These are phyloP conservation scores for Leccinum cinnamomeum DNA, from an alignment of 1,284 basidiomycete genomes.

Conservation along the genomic window DNA sequence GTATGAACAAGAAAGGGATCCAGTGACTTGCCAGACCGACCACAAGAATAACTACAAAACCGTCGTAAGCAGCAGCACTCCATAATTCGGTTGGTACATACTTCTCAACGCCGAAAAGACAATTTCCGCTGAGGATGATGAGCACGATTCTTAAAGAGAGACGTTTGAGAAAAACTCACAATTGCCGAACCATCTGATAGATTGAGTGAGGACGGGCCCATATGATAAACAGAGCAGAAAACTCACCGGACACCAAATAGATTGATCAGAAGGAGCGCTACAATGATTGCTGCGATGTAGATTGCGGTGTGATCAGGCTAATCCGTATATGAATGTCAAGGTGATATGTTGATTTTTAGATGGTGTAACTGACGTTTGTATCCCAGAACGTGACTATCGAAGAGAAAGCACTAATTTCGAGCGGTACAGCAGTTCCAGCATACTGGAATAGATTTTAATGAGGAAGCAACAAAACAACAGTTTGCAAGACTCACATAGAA, in stretches of 20 bases:
- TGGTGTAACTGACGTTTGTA: conserved; percentile 42
- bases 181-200: conserved; percentile 61
- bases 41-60: conserved; percentile 15
- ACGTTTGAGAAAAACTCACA: conserved; percentile 36
- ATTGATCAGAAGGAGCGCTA: conserved; percentile 68
- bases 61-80: not conserved
- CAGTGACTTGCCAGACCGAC: conserved; percentile 35
- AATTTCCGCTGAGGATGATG: conserved; percentile 30
- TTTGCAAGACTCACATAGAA: conserved; percentile 20
- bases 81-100: conserved; percentile 7
- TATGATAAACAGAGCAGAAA: not conserved
- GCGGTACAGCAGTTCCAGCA: conserved; percentile 55
- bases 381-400: conserved; percentile 83
- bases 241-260: conserved; percentile 67
- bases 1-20: conserved; percentile 49
- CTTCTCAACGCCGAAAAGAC: conserved; percentile 26
- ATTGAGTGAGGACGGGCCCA: not conserved
- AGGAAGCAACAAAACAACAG: not conserved
- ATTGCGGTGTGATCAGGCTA: conserved; percentile 52
- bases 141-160: not conserved
- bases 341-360: not conserved
- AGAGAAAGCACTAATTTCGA: conserved; percentile 75
- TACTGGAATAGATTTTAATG: conserved; percentile 27
- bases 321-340: not conserved
- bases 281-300: conserved; percentile 64